Base-by-base conservation (phyloP, 129 eudicot species). In the Flaveria trinervia region DNA sequence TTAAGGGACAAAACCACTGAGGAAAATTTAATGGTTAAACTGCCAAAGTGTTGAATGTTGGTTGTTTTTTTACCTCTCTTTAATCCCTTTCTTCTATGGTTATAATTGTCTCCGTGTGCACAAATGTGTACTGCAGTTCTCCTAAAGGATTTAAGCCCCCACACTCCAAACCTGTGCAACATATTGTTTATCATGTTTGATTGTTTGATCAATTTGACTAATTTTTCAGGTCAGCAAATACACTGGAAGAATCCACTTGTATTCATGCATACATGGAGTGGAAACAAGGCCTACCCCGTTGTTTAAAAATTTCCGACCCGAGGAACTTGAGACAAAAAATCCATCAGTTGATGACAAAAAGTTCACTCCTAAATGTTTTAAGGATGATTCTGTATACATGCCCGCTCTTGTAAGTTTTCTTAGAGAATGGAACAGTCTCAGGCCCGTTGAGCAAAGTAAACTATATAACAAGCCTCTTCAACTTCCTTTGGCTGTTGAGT, bases 201-300 rank as follows among this genome's bases (percentile, higher is more conserved):
- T 30, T 33, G 22, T 64, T 48, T 48, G 50, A 15, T 50, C 25
- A 15, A 55, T 30, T 44, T 55, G 6, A 16, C 45, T 39, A 1
- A 33, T 20, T 26, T 80, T 84, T 36, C 85, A 95, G 99, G 93
- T 95, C 75, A 95, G 99, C 80, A 89, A 87, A 72, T 85, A 95
- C 74, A 95, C 96, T 4, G 97, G 97, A 85, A 87, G 99, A 83
- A 83, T 95, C 71, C 99, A 95, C 88, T 79, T 95, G 81, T 91
- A 92, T 85, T 70, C 90, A 65, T 95, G 96, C 77, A 83, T 62
- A 65, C 83, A 82, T 44, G 97, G 90, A 71, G 67, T 80, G 70
- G 93, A 91, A 73, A 76, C 89, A 81, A 84, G 96, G 79, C 96
- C 93, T 25, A 89, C 64, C 69, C 92, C 97, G 61, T 82, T 95